A percentile compares a stretch with the other conserved stretches of the same genome.
phyloP scores from a whole-genome alignment of 352 stramenopile species.

The Phytophthora megakarya region DNA sequence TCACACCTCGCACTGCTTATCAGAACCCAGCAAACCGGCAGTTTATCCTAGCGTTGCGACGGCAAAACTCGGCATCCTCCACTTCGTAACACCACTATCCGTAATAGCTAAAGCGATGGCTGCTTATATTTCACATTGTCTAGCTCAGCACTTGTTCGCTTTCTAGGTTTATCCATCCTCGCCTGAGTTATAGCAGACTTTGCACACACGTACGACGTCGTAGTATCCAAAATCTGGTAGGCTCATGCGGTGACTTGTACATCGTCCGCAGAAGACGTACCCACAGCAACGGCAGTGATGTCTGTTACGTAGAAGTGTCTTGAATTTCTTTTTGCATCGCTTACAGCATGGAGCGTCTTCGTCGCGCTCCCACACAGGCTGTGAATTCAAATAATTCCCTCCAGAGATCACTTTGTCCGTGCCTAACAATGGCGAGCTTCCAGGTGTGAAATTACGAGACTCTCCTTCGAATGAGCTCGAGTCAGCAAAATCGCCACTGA shows the following conservation, averaged over 20 bases:
- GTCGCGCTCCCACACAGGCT: constrained; percentile 86
- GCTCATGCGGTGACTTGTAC: constrained; percentile 86
- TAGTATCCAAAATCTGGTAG: constrained; percentile 89
- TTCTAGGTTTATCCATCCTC: constrained; percentile 50
- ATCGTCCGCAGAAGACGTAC: constrained; percentile 84
- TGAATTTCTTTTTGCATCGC: constrained; percentile 91
- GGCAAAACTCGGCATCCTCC: constrained; percentile 6
- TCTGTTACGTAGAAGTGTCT: constrained; percentile 77
- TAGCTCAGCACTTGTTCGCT: too few species aligned
- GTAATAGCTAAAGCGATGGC: not conserved
- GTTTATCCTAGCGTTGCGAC: constrained; percentile 35
- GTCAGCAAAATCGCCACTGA: constrained; percentile 28
- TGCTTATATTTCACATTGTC: constrained; percentile 26
- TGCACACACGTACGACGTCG: constrained; percentile 84
- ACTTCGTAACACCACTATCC: not conserved
- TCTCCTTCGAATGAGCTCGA: constrained; percentile 29
- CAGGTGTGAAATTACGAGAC: constrained; percentile 54
- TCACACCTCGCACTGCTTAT: constrained; percentile 61
- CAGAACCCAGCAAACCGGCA: constrained; percentile 41
- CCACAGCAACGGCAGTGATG: constrained; percentile 87
- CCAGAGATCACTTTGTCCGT: constrained; percentile 71
- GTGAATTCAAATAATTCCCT: constrained; percentile 67
- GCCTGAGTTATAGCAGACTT: constrained; percentile 80
- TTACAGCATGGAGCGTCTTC: constrained; percentile 86
- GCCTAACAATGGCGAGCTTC: constrained; percentile 66